phyloP scores from a whole-genome alignment of 2,329 filamentous ascomycete genomes.

The Podosphaera xanthii region DNA sequence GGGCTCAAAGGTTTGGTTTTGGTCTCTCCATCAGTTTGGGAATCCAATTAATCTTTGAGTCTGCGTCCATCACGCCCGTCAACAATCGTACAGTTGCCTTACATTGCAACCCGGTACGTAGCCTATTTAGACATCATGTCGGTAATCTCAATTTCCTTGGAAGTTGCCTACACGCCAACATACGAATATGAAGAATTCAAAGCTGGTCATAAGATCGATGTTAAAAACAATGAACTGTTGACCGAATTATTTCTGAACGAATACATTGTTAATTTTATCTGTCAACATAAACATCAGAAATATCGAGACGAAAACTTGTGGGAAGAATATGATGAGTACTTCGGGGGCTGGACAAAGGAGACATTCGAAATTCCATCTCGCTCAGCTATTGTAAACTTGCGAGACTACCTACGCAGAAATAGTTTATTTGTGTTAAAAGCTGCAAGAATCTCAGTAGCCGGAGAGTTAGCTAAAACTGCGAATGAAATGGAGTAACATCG shows the following conservation, averaged over 20 bases:
- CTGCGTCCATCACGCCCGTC: neutral
- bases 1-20: neutral
- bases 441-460: neutral
- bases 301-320: neutral
- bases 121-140: neutral
- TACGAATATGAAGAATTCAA: neutral
- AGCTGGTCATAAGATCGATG: neutral
- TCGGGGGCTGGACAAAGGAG: neutral
- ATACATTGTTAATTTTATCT: neutral
- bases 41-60: neutral
- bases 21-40: neutral
- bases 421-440: neutral
- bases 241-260: neutral
- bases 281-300: neutral
- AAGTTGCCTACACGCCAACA: neutral
- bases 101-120: neutral
- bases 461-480: neutral
- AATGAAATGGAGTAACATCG: neutral
- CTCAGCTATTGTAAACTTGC: neutral
- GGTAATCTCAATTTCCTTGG: neutral
- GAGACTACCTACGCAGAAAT: neutral
- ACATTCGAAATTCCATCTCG: neutral
- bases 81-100: neutral
- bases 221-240: neutral
- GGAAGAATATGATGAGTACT: neutral